Evolutionary conservation across 768 basidiomycete species (phyloP).

Genomic region (Xerocomellus intermedius): DNA sequence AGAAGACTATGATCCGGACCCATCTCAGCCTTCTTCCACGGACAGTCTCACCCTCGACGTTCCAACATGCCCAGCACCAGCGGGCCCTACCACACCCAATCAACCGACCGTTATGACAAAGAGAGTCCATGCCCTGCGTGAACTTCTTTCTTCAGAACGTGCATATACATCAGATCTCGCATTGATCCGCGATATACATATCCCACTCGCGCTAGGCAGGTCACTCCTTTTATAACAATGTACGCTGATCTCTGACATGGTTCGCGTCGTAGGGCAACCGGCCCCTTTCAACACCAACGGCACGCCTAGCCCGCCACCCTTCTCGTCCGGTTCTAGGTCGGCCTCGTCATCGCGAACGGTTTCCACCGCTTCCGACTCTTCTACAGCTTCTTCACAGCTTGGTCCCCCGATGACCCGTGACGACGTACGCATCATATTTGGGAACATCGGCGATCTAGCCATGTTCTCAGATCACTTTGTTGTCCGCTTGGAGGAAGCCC

Average conservation of each 20-base stretch:
- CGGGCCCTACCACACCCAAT: constrained; percentile 24
- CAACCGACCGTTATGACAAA: constrained; percentile 50
- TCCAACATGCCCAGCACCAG: constrained; percentile 1
- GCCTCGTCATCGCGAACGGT: constrained; percentile 40
- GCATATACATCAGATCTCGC: constrained; percentile 84
- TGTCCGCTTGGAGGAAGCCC: constrained; percentile 60
- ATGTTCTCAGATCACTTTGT: constrained; percentile 66
- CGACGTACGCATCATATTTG: constrained; percentile 71
- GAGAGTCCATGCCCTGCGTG: constrained; percentile 73
- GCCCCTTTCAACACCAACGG: constrained; percentile 36
- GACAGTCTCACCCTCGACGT: constrained; percentile 25
- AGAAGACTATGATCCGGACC: constrained; percentile 28
- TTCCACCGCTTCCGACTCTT: constrained; percentile 47
- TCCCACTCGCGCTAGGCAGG: constrained; percentile 74
- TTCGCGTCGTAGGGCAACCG: constrained; percentile 36
- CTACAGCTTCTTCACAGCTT: constrained; percentile 49
- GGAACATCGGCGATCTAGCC: constrained; percentile 75
- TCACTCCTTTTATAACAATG: constrained; percentile 14
- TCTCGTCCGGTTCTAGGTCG: constrained; percentile 36
- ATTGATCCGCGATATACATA: constrained; percentile 72
- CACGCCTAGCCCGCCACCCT: constrained; percentile 25
- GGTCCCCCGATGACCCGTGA: constrained; percentile 65
- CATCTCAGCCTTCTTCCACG: constrained; percentile 26
- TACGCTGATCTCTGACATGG: constrained; percentile 9
- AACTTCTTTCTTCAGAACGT: constrained; percentile 75